phyloP scores from a whole-genome alignment of 768 basidiomycete species.

The Pleurotus ostreatus region DNA sequence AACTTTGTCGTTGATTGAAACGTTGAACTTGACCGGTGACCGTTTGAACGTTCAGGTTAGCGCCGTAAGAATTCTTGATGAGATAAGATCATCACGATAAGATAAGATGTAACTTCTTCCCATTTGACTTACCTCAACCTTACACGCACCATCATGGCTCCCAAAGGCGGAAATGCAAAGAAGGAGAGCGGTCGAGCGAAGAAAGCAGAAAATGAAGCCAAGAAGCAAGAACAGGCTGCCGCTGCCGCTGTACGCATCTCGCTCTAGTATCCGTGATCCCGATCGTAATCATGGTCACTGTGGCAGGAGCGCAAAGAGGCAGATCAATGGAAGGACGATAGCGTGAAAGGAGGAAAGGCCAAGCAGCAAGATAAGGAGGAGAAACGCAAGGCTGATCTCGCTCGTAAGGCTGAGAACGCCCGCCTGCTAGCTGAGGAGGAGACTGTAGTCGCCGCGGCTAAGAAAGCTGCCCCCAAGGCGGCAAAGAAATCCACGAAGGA shows the following conservation, averaged over 20 bases:
- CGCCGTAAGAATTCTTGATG: too few relatives aligned
- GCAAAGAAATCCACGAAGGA: slow-evolving; percentile 42
- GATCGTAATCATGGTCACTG: neutral
- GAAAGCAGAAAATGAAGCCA: slow-evolving; percentile 87
- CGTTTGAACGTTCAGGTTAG: neutral
- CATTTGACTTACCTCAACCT: too few relatives aligned
- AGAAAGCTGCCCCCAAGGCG: slow-evolving; percentile 62
- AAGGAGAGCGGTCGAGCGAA: slow-evolving; percentile 88
- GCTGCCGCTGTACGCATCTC: slow-evolving; percentile 48
- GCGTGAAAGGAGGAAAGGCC: slow-evolving; percentile 57
- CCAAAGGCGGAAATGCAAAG: slow-evolving; percentile 87
- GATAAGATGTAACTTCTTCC: too few relatives aligned
- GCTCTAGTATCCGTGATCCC: slow-evolving; percentile 1
- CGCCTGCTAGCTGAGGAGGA: slow-evolving; percentile 89
- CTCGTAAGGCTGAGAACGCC: slow-evolving; percentile 84
- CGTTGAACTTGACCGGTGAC: neutral
- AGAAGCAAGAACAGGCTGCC: slow-evolving; percentile 63
- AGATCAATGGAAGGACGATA: slow-evolving; percentile 59
- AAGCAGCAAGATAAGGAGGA: slow-evolving; percentile 71
- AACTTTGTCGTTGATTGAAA: neutral
- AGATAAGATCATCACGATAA: too few relatives aligned
- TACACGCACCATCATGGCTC: slow-evolving; percentile 54
- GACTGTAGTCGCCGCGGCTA: slow-evolving; percentile 50
- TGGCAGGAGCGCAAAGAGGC: slow-evolving; percentile 69
- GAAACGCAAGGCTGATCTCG: slow-evolving; percentile 75